Evolutionary conservation across 2,329 filamentous ascomycete species (phyloP).

Genomic region (Fusarium sp.): DNA sequence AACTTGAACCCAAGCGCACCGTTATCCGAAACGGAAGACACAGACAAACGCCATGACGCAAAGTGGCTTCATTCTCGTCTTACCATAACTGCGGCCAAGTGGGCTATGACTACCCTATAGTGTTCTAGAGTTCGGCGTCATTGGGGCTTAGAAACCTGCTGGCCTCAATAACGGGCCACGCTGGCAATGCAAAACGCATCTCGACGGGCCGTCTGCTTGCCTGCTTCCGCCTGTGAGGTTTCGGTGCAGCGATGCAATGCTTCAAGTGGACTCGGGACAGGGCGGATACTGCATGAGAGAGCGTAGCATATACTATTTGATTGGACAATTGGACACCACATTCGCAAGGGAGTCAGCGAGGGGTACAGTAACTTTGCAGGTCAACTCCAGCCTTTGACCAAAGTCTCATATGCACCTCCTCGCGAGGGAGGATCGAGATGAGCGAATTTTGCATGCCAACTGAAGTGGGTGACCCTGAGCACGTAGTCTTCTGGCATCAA

Average conservation of each 20-base stretch:
- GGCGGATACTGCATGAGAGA: constrained; percentile 1
- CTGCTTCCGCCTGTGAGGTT: not conserved
- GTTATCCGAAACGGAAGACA: constrained; percentile 30
- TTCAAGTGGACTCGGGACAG: constrained; percentile 26
- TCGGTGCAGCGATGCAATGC: constrained; percentile 29
- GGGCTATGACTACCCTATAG: constrained; percentile 39
- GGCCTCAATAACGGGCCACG: constrained; percentile 39
- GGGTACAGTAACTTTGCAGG: constrained; percentile 6
- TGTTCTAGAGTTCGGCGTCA: constrained; percentile 14
- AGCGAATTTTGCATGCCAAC: constrained; percentile 21
- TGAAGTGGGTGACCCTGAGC: constrained; percentile 1
- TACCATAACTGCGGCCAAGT: constrained; percentile 34
- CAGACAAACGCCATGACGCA: constrained; percentile 34
- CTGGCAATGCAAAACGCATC: constrained; percentile 37
- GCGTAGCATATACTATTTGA: constrained; percentile 15
- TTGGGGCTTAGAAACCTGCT: constrained; percentile 19
- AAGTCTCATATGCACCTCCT: constrained; percentile 27
- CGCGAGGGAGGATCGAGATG: constrained; percentile 31
- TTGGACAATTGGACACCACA: constrained; percentile 32
- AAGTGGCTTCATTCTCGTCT: constrained; percentile 31
- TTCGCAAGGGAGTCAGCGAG: constrained; percentile 24
- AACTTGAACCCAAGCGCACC: constrained; percentile 32
- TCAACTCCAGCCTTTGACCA: constrained; percentile 17
- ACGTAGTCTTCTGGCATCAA: not conserved
- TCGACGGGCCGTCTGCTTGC: constrained; percentile 26